Evolutionary conservation across 495 filamentous ascomycete genomes (phyloP).

Genomic region (Lasiosphaeris hirsuta): DNA sequence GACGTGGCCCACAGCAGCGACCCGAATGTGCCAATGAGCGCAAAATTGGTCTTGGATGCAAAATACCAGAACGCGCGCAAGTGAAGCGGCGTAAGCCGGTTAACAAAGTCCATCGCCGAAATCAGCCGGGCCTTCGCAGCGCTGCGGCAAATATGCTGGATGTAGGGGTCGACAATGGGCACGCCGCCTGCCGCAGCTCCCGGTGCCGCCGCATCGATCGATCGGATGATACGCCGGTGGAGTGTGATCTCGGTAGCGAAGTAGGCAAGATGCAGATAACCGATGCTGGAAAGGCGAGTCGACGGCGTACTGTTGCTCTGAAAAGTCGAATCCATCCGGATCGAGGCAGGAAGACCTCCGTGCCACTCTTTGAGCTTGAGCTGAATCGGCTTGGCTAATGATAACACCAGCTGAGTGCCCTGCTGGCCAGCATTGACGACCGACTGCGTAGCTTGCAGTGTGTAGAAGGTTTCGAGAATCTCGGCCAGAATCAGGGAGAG

Average conservation of each 20-base stretch:
- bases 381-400: constrained; percentile 77
- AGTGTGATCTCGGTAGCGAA: constrained; percentile 83
- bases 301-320: constrained; percentile 29
- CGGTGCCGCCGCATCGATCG: constrained; percentile 45
- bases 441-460: constrained; percentile 56
- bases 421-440: constrained; percentile 48
- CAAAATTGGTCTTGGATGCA: constrained; percentile 75
- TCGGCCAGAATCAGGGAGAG: constrained; percentile 74
- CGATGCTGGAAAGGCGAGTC: constrained; percentile 57
- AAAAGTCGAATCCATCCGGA: constrained; percentile 63
- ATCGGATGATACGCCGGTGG: constrained; percentile 76
- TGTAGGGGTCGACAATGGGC: constrained; percentile 58
- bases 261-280: constrained; percentile 79
- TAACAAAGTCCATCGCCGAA: constrained; percentile 77
- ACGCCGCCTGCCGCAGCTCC: constrained; percentile 11
- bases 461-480: constrained; percentile 78
- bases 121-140: constrained; percentile 78
- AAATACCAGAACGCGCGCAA: constrained; percentile 79
- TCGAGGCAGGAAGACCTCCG: constrained; percentile 56
- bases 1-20: constrained; percentile 81
- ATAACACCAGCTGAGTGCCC: constrained; percentile 63
- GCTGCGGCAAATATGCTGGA: constrained; percentile 91
- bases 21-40: constrained; percentile 77
- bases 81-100: constrained; percentile 67
- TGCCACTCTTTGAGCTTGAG: constrained; percentile 83